A percentile compares a stretch with the other conserved stretches of the same genome.
phyloP scores from a whole-genome alignment of 2,329 filamentous ascomycete species.

The Aspergillus phoenicis region DNA sequence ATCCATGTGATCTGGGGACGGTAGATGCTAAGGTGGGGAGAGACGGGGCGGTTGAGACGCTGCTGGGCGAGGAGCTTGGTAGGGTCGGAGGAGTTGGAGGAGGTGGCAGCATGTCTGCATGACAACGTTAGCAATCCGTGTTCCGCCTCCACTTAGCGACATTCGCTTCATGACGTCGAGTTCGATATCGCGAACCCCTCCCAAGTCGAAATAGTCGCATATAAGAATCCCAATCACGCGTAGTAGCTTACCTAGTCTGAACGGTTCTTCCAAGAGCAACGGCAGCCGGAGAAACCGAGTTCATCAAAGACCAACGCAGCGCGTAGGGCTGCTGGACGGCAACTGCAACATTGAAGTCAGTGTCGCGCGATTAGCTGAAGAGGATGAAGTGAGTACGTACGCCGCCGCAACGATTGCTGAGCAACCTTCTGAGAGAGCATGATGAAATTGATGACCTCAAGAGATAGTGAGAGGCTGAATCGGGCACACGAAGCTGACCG shows the following conservation, averaged over 20 bases:
- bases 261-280: slow-evolving; percentile 46
- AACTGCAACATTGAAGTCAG: slow-evolving; percentile 39
- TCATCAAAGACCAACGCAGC: slow-evolving; percentile 46
- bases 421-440: slow-evolving; percentile 54
- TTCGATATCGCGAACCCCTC: not conserved
- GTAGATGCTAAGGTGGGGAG: slow-evolving; percentile 87
- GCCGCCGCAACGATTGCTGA: slow-evolving; percentile 52
- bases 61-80: slow-evolving; percentile 72
- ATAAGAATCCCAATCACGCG: not conserved
- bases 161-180: not conserved
- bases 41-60: slow-evolving; percentile 77
- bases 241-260: slow-evolving; percentile 47
- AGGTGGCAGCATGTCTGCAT: slow-evolving; percentile 35
- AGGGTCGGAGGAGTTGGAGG: slow-evolving; percentile 36
- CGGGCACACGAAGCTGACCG: slow-evolving; percentile 15
- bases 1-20: slow-evolving; percentile 83
- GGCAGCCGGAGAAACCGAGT: slow-evolving; percentile 47
- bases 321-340: slow-evolving; percentile 48
- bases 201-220: not conserved
- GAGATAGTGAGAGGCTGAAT: slow-evolving; percentile 13
- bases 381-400: slow-evolving; percentile 39
- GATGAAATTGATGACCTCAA: slow-evolving; percentile 23
- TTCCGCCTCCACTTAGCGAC: not conserved
- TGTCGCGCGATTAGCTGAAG: slow-evolving; percentile 21
- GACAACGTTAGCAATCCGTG: slow-evolving; percentile 12